These are phyloP conservation scores for Aspergillus cejpii DNA, from an alignment of 2,329 filamentous ascomycete species.

Conservation along the genomic window DNA sequence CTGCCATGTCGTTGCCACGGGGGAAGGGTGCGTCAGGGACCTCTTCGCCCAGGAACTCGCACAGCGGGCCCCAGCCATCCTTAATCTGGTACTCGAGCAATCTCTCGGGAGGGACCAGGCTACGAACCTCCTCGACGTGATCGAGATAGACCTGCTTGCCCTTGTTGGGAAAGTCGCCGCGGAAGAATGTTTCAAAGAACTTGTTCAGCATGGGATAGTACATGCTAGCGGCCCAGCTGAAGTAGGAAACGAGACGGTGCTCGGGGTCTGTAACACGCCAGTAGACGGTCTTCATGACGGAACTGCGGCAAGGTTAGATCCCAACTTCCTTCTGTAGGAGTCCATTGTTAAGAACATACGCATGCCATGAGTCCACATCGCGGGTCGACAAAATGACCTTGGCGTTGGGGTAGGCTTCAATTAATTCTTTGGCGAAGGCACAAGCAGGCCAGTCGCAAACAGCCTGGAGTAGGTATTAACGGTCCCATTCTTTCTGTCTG, in stretches of 20 bases:
- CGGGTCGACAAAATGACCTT: constrained; percentile 64
- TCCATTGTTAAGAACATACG: constrained; percentile 25
- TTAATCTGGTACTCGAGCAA: constrained; percentile 50
- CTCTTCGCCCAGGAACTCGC: constrained; percentile 50
- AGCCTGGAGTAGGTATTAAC: constrained; percentile 36
- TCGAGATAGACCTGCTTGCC: constrained; percentile 58
- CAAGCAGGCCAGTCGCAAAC: constrained; percentile 64
- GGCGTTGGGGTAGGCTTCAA: constrained; percentile 64
- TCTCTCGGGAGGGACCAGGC: constrained; percentile 44
- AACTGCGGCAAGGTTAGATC: constrained; percentile 26
- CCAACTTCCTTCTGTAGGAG: background rate
- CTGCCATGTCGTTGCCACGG: constrained; percentile 49
- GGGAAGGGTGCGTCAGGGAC: constrained; percentile 47
- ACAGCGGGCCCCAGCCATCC: constrained; percentile 50
- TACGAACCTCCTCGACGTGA: constrained; percentile 50
- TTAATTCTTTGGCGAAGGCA: constrained; percentile 62
- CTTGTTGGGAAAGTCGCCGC: constrained; percentile 58
- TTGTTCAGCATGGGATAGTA: constrained; percentile 65
- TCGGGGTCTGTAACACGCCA: constrained; percentile 61
- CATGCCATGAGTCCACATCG: constrained; percentile 59
- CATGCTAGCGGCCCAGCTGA: constrained; percentile 60
- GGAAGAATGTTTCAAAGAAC: constrained; percentile 63
- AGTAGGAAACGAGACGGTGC: constrained; percentile 49
- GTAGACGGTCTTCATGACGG: constrained; percentile 61
- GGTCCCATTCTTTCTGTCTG: background rate